Evolutionary conservation across 331 rosid species (phyloP).

Genomic region (Stylosanthes scabra): DNA sequence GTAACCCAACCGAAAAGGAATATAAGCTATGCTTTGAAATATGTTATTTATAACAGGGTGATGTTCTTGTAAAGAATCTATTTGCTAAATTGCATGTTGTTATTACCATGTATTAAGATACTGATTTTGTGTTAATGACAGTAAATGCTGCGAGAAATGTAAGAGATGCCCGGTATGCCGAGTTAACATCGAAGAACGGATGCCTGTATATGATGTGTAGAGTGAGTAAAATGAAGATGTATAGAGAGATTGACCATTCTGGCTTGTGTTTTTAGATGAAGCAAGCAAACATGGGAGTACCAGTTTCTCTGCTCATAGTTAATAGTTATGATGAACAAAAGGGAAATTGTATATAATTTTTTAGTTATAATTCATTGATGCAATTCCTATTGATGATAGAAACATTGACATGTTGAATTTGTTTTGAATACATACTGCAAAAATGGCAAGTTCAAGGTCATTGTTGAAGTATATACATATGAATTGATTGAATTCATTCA

Average conservation of each 20-base stretch:
- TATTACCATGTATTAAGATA: background rate
- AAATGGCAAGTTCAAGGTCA: conserved; percentile 6
- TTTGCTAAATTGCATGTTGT: conserved; percentile 4
- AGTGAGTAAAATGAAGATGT: conserved; percentile 28
- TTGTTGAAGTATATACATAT: background rate
- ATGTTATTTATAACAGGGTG: background rate
- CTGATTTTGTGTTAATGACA: conserved; percentile 43
- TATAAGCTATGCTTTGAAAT: background rate
- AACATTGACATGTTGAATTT: conserved; percentile 8
- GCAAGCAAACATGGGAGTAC: conserved; percentile 49
- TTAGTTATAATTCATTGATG: conserved; percentile 21
- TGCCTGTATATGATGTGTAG: conserved; percentile 76
- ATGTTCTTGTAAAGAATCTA: background rate
- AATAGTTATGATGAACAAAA: conserved; percentile 6
- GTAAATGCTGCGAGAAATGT: conserved; percentile 84
- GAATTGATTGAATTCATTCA: background rate
- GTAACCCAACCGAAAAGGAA: background rate
- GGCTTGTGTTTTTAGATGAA: conserved; percentile 66
- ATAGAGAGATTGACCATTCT: conserved; percentile 33
- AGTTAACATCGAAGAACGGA: conserved; percentile 58
- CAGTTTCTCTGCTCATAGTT: conserved; percentile 30
- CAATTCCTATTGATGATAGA: background rate
- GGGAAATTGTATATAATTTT: conserved; percentile 45
- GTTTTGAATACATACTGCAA: background rate
- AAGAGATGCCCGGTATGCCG: conserved; percentile 90